Evolutionary conservation across 805 yeast genomes (phyloP).

Genomic region (Suhomyces sp.): DNA sequence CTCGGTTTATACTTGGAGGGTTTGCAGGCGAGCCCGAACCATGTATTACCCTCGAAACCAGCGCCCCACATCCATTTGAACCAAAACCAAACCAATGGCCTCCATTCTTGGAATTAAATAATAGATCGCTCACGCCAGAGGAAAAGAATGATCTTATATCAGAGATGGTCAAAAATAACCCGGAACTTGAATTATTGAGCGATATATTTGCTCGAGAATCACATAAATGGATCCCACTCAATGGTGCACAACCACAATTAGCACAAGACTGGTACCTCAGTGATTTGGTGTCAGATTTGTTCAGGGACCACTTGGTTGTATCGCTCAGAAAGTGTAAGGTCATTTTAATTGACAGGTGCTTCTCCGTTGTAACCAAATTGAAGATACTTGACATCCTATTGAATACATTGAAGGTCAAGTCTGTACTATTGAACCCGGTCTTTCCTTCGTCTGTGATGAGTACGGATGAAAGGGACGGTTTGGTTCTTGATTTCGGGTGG

Average conservation of each 20-base stretch:
- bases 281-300: neutral
- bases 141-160: constrained; percentile 10
- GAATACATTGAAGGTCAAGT: constrained; percentile 20
- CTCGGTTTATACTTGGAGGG: constrained; percentile 21
- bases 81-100: constrained; percentile 13
- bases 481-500: constrained; percentile 33
- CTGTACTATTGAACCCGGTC: constrained; percentile 16
- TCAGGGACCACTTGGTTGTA: constrained; percentile 11
- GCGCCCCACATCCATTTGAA: neutral
- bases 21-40: constrained; percentile 25
- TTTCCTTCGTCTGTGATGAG: constrained; percentile 21
- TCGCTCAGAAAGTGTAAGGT: constrained; percentile 20
- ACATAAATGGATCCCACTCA: constrained; percentile 9
- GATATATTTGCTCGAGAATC: constrained; percentile 10
- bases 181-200: constrained; percentile 2
- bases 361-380: constrained; percentile 14
- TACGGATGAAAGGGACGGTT: constrained; percentile 19
- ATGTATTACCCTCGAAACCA: neutral
- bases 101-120: constrained; percentile 17
- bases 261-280: neutral
- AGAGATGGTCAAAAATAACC: neutral
- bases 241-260: neutral
- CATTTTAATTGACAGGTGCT: constrained; percentile 18
- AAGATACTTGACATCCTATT: constrained; percentile 20
- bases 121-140: constrained; percentile 16